Evolutionary conservation across 1,139 yeast species (phyloP).

Genomic region (Taiozyma onychis): DNA sequence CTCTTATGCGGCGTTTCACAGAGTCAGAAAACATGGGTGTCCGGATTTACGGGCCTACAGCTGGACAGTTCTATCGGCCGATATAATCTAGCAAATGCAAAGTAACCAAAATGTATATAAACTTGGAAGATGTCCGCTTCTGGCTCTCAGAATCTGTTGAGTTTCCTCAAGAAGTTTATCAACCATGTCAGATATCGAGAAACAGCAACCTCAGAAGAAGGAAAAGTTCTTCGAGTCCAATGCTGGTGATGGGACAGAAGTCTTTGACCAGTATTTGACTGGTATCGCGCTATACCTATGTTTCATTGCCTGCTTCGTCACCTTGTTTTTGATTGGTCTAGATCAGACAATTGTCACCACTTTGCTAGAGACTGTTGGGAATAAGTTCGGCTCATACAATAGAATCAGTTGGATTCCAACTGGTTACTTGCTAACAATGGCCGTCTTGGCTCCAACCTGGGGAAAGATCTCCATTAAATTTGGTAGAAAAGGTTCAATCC

Average conservation of each 20-base stretch:
- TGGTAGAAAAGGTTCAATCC: constrained; percentile 50
- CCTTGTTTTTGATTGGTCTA: constrained; percentile 53
- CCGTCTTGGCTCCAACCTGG: constrained; percentile 52
- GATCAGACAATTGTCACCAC: constrained; percentile 68
- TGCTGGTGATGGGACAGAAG: constrained; percentile 51
- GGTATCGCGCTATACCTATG: constrained; percentile 40
- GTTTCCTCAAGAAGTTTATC: background rate
- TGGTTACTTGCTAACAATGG: constrained; percentile 55
- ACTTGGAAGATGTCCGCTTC: background rate
- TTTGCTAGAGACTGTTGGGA: constrained; percentile 48
- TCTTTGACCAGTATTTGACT: constrained; percentile 40
- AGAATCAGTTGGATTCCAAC: constrained; percentile 57
- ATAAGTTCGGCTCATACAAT: constrained; percentile 45
- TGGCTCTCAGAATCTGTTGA: background rate
- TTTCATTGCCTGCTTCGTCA: constrained; percentile 39
- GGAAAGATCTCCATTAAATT: constrained; percentile 55
- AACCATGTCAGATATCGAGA: constrained; percentile 9
- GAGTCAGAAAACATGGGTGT: no score
- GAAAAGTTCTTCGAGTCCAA: constrained; percentile 22
- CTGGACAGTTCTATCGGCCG: background rate
- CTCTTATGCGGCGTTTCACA: no score
- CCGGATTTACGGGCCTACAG: background rate
- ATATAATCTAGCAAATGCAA: background rate
- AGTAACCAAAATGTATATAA: background rate
- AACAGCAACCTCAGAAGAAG: background rate